Base-by-base conservation (phyloP, 768 basidiomycete species). In the Leccinum barrowsii region DNA sequence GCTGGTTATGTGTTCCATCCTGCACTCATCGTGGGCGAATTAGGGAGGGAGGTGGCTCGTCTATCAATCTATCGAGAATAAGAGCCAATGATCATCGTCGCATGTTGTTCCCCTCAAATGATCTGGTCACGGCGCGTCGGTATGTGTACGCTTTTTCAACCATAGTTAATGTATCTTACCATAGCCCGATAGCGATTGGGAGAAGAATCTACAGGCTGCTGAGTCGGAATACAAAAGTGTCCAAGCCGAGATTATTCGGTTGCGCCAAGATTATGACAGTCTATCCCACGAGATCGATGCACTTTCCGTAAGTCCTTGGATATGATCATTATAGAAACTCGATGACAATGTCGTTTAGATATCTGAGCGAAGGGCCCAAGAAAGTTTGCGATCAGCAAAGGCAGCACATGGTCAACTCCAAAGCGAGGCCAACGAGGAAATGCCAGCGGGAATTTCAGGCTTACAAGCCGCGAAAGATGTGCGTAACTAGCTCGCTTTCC, bases 1-100 rank as follows among this genome's bases (percentile, higher is more conserved):
- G 19, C 42, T 51, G 21, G 21, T 35, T 52, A 34, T 30, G 32
- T 24, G 30, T 44, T 6, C 22, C 11, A 28, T 47, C 11, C 52
- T 37, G 51, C 12, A 35, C 50, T 54, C 37, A 61, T 52, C 19
- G 28, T 40, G 3, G 7, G 32, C 2, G 8, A 49, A 59, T 42
- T 54, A 91, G 89, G 11, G 87, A 87, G 61, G 89, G 88, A 52
- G 91, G 90, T 75, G 79, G 81, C 58, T 76, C 77, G 24, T 85
- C 85, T 7, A 76, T 73, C 57, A 72, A 75, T 26, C 54, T 83
- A 44, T 56, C 56, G 0, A 58, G 59, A 52, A 40, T 81, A 35
- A 63, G 40, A 2, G 52, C 65, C 11, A 59, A 61, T 67, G 74
- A 82, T 70, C 40, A 70, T 65, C 67, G 74, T 24, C 76, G 78